Evolutionary conservation across 2,329 filamentous ascomycete genomes (phyloP), one percentile per base, ranked within the genome.

Genomic region (Sclerotinia trifoliorum): DNA sequence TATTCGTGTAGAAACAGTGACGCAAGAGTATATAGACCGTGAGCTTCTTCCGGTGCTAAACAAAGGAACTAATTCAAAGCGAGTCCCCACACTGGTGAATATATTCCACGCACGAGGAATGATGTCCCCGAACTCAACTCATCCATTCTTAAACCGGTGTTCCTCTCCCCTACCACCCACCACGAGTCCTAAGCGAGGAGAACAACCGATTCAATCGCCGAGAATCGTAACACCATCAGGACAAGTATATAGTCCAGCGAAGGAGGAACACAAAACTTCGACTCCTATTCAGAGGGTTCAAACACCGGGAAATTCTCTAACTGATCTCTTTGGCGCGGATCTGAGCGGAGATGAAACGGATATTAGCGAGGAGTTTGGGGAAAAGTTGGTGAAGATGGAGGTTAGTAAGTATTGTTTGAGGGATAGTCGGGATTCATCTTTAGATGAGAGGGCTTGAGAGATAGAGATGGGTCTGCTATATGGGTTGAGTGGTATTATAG

Each of bases 61-160:
- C n/a, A 42, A n/a, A 15, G 39, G 5, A 21, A 13, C 11, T n/a
- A 19, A 26, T 19, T 21, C 46, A 39, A 68, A 71, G 68, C 48
- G 56, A 26, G 68, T 71, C 44, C 66, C 67, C 13, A 68, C 67
- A 29, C 65, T 74, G 8, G 69, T 75, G 13, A 69, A 74, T 26
- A 68, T 74, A 5, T 74, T 74, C 61, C 72, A 75, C 54, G 66
- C 70, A 5, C 70, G 65, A 35, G 69, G 70, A 24, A 49, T 74
- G 26, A 71, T 73, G 70, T 62, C 70, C 15, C 35, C 66, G 8
- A 32, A 49, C n/a, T 52, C 65, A 49, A 35, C 44, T 32, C 54
- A 17, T 5, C 24, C 44, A 19, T 26, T 52, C 3, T 15, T 61
- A 13, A 17, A 61, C 15, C 32, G 13, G 42, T 61, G 24, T 32